A percentile compares a stretch with the other conserved stretches of the same genome.
phyloP scores from a whole-genome alignment of 257 asterid species.

The Salvia splendens region DNA sequence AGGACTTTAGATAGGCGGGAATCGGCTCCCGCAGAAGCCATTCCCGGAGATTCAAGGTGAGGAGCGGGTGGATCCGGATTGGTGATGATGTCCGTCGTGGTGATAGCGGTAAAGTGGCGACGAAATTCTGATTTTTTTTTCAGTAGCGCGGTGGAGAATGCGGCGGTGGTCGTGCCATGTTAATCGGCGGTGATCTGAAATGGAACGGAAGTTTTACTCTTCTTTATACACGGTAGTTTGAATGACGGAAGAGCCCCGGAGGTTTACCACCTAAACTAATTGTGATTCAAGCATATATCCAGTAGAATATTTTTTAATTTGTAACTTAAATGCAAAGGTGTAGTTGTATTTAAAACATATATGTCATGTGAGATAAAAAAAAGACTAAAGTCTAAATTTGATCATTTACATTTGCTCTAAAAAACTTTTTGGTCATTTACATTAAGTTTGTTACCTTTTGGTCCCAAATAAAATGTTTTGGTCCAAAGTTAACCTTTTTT shows the following conservation, averaged over 20 bases:
- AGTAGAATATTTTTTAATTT: too few relatives aligned
- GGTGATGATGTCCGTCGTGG: constrained; percentile 5
- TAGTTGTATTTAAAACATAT: too few relatives aligned
- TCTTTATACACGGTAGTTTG: neutral
- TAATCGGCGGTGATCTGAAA: constrained; percentile 28
- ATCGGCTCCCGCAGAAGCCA: constrained; percentile 96
- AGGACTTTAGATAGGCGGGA: constrained; percentile 78
- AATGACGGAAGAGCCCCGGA: constrained; percentile 18
- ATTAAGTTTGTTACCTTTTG: too few relatives aligned
- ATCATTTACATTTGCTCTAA: too few relatives aligned
- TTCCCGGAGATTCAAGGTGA: constrained; percentile 53
- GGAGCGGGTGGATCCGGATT: constrained; percentile 9
- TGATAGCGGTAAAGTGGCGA: neutral
- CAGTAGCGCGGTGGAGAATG: constrained; percentile 16
- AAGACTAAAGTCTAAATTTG: too few relatives aligned
- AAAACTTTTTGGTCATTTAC: too few relatives aligned
- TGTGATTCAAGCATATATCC: constrained; percentile 6
- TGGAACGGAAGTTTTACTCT: constrained; percentile 14
- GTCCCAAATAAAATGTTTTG: too few relatives aligned
- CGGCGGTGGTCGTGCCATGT: constrained; percentile 3
- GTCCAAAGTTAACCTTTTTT: too few relatives aligned
- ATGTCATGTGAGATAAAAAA: too few relatives aligned
- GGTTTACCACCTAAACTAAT: constrained; percentile 18
- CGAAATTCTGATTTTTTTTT: neutral
- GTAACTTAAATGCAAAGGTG: neutral